Evolutionary conservation across 169 alveolate genomes (phyloP), one percentile per base, ranked within the genome.

Genomic region (Eimeria necatrix): DNA sequence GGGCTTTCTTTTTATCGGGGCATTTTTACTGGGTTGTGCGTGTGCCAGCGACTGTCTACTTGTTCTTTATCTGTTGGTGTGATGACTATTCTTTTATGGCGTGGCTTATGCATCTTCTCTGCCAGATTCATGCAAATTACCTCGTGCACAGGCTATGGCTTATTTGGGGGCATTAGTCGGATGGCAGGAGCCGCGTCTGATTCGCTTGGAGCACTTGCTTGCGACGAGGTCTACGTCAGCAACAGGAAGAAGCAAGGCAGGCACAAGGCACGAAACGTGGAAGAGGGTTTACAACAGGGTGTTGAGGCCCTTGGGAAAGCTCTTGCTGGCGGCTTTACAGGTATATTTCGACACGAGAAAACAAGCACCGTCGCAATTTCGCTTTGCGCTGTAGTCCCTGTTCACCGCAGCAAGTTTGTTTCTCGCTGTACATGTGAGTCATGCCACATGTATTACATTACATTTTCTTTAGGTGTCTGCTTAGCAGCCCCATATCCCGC

Each of bases 151-250:
- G 95, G 96, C 24, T 96, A 95, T 73, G 97, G 97, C 87, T 60
- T 96, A 22, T 96, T 96, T 81, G 97, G 96, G 20, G 97, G 97
- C 24, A 90, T 96, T 26, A 95, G 97, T 41, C 87, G 96, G 41
- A 85, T 96, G 87, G 97, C 97, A 41, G 97, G 97, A 12, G 96
- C 95, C 16, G 97, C 97, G 1, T 95, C 97, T 83, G 96, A 95
- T 88, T 94, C 96, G 20, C 96, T 96, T 32, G 95, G 97, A 4
- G 97, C 96, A 12, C 93, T 95, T 26, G 96, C 97, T 49, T 89
- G 96, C 88, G 97, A 96, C 88, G 97, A 96, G 26, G 96, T 90
- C 20, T 96, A 96, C 26, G 93, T 96, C 85, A 96, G 95, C 76
- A 93, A 83, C 60, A 93, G 97, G 46, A 95, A 96, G 94, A 93